Conservation (phyloP, 2,329 filamentous ascomycete species). For the Aspergillus hortae region DNA sequence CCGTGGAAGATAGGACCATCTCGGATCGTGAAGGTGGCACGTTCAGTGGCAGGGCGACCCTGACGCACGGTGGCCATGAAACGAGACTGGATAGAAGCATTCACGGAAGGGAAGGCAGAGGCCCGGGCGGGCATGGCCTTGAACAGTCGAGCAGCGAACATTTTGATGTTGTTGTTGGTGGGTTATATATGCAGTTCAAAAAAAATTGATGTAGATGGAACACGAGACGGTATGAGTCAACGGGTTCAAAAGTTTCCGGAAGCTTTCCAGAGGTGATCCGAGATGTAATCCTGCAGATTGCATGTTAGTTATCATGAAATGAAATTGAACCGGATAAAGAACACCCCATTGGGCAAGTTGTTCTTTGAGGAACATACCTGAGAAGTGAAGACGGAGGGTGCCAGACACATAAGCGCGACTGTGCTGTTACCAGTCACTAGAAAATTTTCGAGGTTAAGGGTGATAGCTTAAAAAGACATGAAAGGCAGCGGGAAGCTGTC, state of each 20-base stretch:
- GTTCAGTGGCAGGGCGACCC: conserved; percentile 67
- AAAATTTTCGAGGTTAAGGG: conserved; percentile 5
- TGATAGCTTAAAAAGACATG: conserved; percentile 28
- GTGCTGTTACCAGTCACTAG: conserved; percentile 35
- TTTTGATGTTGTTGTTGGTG: conserved; percentile 24
- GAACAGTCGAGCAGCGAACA: conserved; percentile 54
- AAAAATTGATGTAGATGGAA: neutral
- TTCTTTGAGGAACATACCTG: conserved; percentile 59
- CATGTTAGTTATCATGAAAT: conserved; percentile 5
- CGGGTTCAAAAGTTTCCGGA: conserved; percentile 54
- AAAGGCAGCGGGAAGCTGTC: neutral
- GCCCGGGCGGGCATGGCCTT: conserved; percentile 49
- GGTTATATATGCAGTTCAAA: neutral
- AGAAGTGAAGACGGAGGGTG: conserved; percentile 76
- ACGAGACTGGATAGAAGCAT: conserved; percentile 35
- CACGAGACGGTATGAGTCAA: neutral
- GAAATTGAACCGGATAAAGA: neutral
- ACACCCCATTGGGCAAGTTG: neutral
- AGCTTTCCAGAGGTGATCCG: conserved; percentile 68
- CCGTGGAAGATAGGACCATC: conserved; percentile 95
- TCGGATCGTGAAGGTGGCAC: conserved; percentile 92
- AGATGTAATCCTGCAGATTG: conserved; percentile 58
- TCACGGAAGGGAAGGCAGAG: conserved; percentile 42
- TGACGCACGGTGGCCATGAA: conserved; percentile 67
- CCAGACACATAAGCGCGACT: conserved; percentile 76